phyloP scores from a whole-genome alignment of 768 basidiomycete species.

The Pseudohyphozyma bogoriensis region DNA sequence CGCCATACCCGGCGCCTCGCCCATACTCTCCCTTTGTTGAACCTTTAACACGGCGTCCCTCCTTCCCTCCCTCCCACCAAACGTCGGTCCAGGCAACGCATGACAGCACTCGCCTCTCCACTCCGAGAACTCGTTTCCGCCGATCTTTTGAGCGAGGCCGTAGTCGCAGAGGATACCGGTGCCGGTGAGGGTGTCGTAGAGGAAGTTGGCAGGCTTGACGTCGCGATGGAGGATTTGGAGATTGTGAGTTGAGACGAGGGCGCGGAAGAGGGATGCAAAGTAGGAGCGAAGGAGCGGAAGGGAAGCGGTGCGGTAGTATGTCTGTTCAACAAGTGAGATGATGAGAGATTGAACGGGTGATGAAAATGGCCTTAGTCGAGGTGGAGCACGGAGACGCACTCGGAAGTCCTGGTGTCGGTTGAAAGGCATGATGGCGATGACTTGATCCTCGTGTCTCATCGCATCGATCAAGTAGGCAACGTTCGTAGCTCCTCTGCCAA shows the following conservation, averaged over 20 bases:
- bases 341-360: too few relatives aligned
- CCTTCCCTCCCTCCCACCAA: constrained; percentile 10
- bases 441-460: constrained; percentile 80
- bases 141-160: constrained; percentile 63
- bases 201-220: constrained; percentile 95
- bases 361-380: background rate
- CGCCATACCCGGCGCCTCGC: constrained; percentile 6
- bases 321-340: too few relatives aligned
- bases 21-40: background rate
- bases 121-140: constrained; percentile 31
- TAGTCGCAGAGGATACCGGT: constrained; percentile 86
- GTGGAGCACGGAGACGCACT: constrained; percentile 45
- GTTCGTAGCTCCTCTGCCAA: constrained; percentile 67
- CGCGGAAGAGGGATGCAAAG: constrained; percentile 81
- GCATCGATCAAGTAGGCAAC: constrained; percentile 90
- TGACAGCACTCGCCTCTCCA: constrained; percentile 56
- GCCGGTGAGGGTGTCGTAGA: constrained; percentile 75
- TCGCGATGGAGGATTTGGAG: constrained; percentile 88
- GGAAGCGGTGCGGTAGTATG: constrained; percentile 66
- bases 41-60: background rate
- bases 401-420: constrained; percentile 86
- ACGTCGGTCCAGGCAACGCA: constrained; percentile 46
- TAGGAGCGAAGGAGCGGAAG: constrained; percentile 71
- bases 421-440: constrained; percentile 88
- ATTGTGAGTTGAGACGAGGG: constrained; percentile 74